phyloP scores from a whole-genome alignment of 2,329 filamentous ascomycete genomes.

The Clonostachys chloroleuca region DNA sequence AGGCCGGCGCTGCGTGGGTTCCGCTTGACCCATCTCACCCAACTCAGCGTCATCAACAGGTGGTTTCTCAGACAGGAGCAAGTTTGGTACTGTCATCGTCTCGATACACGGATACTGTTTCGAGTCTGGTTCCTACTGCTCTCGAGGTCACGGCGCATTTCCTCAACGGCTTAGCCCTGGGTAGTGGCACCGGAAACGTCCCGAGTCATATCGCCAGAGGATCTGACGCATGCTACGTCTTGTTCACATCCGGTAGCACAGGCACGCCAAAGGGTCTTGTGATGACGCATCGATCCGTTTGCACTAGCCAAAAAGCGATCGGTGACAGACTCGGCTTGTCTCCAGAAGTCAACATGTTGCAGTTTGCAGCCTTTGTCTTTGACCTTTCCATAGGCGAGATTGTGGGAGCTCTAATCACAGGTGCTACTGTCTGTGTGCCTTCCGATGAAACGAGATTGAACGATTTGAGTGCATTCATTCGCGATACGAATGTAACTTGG shows the following conservation, averaged over 20 bases:
- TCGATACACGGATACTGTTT: neutral
- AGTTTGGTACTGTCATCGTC: neutral
- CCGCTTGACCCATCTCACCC: neutral
- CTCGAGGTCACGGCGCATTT: neutral
- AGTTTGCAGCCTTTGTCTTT: constrained; percentile 42
- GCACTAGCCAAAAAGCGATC: neutral
- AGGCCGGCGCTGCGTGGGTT: neutral
- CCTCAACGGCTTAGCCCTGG: neutral
- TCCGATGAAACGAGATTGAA: neutral
- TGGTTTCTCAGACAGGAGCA: neutral
- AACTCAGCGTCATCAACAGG: neutral
- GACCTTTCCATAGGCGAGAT: constrained; percentile 40
- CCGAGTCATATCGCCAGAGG: too few species aligned
- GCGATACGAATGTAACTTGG: neutral
- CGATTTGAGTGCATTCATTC: neutral
- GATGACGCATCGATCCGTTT: constrained; percentile 8
- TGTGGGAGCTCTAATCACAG: constrained; percentile 34
- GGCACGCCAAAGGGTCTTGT: constrained; percentile 12
- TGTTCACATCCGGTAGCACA: constrained; percentile 12
- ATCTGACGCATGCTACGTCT: constrained; percentile 11
- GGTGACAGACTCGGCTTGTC: too few species aligned
- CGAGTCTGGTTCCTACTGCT: neutral
- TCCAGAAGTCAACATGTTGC: constrained; percentile 6
- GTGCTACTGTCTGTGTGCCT: neutral
- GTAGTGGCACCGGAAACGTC: too few species aligned